These are phyloP conservation scores for Bruguiera parviflora DNA, from an alignment of 345 rosid species.

Conservation along the genomic window DNA sequence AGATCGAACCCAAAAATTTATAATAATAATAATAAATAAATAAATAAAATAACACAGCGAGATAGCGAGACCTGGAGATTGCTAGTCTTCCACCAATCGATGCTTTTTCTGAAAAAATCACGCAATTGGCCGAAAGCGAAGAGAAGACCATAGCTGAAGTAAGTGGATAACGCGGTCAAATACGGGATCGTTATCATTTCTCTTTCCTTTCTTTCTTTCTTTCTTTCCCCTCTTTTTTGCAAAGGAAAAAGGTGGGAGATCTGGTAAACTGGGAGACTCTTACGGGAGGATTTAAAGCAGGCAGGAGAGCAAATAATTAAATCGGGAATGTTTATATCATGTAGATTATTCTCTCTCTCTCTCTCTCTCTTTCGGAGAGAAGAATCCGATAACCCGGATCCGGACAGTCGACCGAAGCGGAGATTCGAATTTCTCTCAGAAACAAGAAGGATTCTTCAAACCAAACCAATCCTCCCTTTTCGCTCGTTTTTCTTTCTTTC, in stretches of 20 bases:
- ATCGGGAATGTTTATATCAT: neutral
- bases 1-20: too few species aligned
- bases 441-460: neutral
- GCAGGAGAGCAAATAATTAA: neutral
- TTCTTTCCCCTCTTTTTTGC: neutral
- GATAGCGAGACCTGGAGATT: constrained; percentile 47
- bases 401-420: neutral
- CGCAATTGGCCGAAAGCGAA: constrained; percentile 76
- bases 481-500: neutral
- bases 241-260: neutral
- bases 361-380: neutral
- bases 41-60: neutral
- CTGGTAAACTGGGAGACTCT: neutral
- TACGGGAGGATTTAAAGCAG: neutral
- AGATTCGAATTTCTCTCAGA: neutral
- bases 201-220: neutral
- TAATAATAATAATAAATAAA: too few species aligned
- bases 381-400: neutral
- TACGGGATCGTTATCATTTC: constrained; percentile 74
- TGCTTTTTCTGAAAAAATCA: constrained; percentile 61
- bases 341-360: neutral
- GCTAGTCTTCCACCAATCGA: constrained; percentile 55
- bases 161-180: constrained; percentile 64
- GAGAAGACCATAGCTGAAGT: constrained; percentile 77
- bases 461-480: neutral